Evolutionary conservation across 1,139 yeast species (phyloP).

Genomic region (Protomyces inundatus): DNA sequence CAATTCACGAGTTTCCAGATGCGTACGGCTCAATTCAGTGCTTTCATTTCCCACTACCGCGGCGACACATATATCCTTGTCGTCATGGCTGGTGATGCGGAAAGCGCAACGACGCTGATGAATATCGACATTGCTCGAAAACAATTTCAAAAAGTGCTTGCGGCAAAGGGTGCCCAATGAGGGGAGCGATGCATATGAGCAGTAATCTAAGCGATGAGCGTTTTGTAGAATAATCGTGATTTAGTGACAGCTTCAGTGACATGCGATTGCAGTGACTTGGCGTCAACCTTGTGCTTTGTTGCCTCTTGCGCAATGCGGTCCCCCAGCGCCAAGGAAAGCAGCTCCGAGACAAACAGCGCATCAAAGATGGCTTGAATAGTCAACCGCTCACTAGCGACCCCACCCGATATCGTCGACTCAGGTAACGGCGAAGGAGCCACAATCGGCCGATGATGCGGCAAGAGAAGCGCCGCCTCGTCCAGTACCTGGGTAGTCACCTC

Average conservation of each 20-base stretch:
- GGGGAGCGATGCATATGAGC: too few relatives aligned
- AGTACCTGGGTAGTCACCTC: neutral
- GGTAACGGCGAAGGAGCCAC: too few relatives aligned
- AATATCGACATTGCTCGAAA: neutral
- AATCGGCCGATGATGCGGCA: neutral
- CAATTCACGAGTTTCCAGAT: slow-evolving; percentile 73
- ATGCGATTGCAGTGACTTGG: neutral
- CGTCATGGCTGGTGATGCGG: slow-evolving; percentile 40
- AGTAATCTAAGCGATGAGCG: neutral
- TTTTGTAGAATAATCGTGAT: neutral
- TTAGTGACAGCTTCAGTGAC: neutral
- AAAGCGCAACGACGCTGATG: neutral
- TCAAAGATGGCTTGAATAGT: neutral
- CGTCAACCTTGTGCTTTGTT: neutral
- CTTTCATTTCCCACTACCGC: slow-evolving; percentile 65
- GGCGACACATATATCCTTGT: slow-evolving; percentile 74
- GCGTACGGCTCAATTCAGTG: slow-evolving; percentile 65
- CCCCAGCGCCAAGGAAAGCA: neutral
- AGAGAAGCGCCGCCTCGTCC: neutral
- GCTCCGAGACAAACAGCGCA: neutral
- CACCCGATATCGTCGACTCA: too few relatives aligned
- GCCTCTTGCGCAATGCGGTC: neutral
- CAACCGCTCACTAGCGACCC: neutral
- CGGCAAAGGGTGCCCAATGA: neutral
- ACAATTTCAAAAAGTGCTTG: neutral